Evolutionary conservation across 1,139 yeast genomes (phyloP).

Genomic region (Saccharomycopsis crataegensis): DNA sequence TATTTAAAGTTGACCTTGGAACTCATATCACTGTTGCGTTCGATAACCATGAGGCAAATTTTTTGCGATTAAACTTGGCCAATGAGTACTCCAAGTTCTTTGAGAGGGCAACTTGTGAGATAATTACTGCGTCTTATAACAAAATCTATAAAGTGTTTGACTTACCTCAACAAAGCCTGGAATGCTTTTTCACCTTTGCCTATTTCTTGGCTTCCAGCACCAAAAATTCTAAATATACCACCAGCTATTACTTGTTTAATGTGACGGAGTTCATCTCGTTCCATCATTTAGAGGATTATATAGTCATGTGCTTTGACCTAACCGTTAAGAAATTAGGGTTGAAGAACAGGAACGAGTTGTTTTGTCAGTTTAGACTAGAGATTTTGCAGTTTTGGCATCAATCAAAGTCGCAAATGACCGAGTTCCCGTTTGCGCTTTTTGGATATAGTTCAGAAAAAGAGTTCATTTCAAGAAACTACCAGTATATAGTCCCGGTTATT

Average conservation of each 20-base stretch:
- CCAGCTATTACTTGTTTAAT: constrained; percentile 11
- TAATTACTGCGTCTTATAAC: neutral
- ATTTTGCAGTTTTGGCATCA: constrained; percentile 37
- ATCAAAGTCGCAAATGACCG: constrained; percentile 25
- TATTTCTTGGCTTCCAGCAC: constrained; percentile 3
- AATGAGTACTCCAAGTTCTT: neutral
- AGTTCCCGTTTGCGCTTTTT: constrained; percentile 35
- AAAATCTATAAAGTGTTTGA: constrained; percentile 8
- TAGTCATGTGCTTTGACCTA: neutral
- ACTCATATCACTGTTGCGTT: neutral
- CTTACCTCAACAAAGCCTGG: constrained; percentile 11
- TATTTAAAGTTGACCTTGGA: neutral
- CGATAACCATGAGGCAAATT: neutral
- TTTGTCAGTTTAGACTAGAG: constrained; percentile 29
- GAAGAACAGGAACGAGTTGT: constrained; percentile 23
- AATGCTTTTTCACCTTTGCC: constrained; percentile 11
- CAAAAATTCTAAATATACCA: neutral
- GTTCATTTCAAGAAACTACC: constrained; percentile 24
- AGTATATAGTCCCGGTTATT: too few species aligned
- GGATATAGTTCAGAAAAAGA: constrained; percentile 26
- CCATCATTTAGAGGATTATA: neutral
- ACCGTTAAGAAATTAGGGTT: neutral
- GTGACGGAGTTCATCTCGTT: constrained; percentile 10
- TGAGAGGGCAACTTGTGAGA: neutral
- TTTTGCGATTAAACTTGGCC: constrained; percentile 2